phyloP scores from a whole-genome alignment of 345 rosid genomes.

The Adansonia digitata region DNA sequence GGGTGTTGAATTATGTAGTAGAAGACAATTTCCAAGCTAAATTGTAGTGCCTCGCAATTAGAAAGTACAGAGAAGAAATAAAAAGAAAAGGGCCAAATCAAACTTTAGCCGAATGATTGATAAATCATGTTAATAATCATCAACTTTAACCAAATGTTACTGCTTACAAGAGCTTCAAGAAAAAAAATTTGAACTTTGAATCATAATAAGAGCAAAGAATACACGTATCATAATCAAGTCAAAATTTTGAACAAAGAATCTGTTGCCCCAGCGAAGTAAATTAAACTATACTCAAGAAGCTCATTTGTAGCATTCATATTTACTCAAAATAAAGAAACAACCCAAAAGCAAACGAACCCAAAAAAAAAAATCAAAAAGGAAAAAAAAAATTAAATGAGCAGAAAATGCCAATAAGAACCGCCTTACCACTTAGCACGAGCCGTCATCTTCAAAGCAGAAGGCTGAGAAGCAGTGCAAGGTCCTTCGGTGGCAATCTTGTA shows the following conservation, averaged over 20 bases:
- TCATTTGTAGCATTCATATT: not conserved
- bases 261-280: not conserved
- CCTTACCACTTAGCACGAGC: slow-evolving; percentile 93
- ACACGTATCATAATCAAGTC: too few species aligned
- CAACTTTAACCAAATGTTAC: too few species aligned
- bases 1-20: not conserved
- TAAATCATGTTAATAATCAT: too few species aligned
- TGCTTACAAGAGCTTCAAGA: too few species aligned
- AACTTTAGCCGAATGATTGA: too few species aligned
- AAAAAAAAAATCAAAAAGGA: not conserved
- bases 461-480: slow-evolving; percentile 76
- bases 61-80: not conserved
- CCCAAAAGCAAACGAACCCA: not conserved
- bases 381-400: not conserved
- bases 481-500: slow-evolving; percentile 92
- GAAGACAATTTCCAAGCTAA: not conserved
- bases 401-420: slow-evolving; percentile 3
- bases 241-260: too few species aligned
- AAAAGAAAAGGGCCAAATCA: too few species aligned
- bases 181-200: too few species aligned
- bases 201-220: too few species aligned
- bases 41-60: not conserved
- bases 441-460: slow-evolving; percentile 82
- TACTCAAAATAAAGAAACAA: not conserved
- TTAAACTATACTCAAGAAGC: not conserved